A percentile compares a stretch with the other conserved stretches of the same genome.
These are phyloP conservation scores for Phytophthora pseudosyringae DNA, from an alignment of 352 stramenopile species.

Conservation along the genomic window DNA sequence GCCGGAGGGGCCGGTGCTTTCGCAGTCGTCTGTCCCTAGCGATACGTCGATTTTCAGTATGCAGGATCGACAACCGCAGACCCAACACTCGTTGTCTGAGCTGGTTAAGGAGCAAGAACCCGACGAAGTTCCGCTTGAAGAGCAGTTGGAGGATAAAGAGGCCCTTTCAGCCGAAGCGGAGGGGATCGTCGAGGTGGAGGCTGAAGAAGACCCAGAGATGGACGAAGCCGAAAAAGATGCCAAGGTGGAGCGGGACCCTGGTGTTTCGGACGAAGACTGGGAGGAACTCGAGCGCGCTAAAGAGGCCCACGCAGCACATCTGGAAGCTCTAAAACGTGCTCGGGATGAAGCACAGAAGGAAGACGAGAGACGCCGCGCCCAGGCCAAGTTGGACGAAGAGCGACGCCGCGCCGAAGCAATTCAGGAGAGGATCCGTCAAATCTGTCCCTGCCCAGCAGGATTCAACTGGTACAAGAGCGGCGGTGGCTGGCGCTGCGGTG, in stretches of 20 bases:
- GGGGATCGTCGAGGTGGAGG: constrained; percentile 25
- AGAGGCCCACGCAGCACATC: constrained; percentile 44
- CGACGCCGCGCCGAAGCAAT: constrained; percentile 41
- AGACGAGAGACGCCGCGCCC: constrained; percentile 46
- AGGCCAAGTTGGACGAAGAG: constrained; percentile 49
- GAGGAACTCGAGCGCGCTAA: constrained; percentile 72
- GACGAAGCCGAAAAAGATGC: constrained; percentile 23
- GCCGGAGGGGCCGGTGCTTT: constrained; percentile 39
- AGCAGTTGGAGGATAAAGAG: constrained; percentile 20
- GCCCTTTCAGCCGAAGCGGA: constrained; percentile 1
- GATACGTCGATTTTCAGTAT: constrained; percentile 12
- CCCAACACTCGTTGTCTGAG: not conserved
- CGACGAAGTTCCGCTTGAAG: constrained; percentile 5
- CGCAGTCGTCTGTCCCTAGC: constrained; percentile 14
- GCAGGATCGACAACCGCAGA: constrained; percentile 4
- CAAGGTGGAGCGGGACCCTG: constrained; percentile 46
- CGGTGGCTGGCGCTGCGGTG: constrained; percentile 80
- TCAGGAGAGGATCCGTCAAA: constrained; percentile 66
- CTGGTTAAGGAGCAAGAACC: constrained; percentile 11
- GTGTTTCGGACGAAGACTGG: constrained; percentile 72
- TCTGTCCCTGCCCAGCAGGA: constrained; percentile 70
- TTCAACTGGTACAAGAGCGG: constrained; percentile 71
- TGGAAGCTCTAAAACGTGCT: constrained; percentile 39
- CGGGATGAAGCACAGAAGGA: constrained; percentile 42
- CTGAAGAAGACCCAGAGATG: constrained; percentile 21